A percentile compares a stretch with the other conserved stretches of the same genome.
These are phyloP conservation scores for Lentinula sp. DNA, from an alignment of 768 basidiomycete genomes.

Conservation along the genomic window DNA sequence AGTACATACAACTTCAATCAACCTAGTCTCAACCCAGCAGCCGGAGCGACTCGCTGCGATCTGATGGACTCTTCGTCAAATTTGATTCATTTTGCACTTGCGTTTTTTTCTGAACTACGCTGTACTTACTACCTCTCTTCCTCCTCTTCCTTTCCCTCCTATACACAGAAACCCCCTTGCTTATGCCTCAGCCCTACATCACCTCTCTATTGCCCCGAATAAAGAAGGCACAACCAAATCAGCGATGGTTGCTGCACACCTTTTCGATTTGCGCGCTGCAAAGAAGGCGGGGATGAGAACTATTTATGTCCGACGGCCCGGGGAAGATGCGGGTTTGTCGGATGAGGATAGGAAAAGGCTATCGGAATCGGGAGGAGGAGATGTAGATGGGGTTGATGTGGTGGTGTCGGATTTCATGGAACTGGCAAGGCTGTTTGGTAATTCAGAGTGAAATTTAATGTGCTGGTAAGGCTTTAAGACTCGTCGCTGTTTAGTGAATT, in stretches of 20 bases:
- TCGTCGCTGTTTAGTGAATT: too few species aligned
- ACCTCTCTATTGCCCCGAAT: constrained; percentile 31
- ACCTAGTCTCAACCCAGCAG: too few species aligned
- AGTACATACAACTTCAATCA: neutral
- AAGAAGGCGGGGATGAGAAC: constrained; percentile 48
- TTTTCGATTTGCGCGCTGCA: constrained; percentile 50
- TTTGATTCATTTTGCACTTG: too few species aligned
- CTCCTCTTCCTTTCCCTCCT: neutral
- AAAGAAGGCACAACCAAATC: constrained; percentile 22
- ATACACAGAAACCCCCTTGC: constrained; percentile 39
- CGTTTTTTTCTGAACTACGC: neutral
- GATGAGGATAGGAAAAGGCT: neutral
- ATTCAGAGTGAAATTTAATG: too few species aligned
- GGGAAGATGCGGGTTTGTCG: constrained; percentile 30
- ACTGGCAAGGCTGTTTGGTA: constrained; percentile 24
- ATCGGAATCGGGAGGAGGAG: constrained; percentile 24
- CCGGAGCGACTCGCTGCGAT: neutral
- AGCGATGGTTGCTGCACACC: constrained; percentile 65
- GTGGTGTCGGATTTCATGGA: constrained; percentile 48
- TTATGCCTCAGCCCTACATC: constrained; percentile 42
- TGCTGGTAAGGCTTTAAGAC: too few species aligned
- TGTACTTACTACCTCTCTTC: neutral
- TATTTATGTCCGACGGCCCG: constrained; percentile 48
- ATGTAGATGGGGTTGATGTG: constrained; percentile 41
- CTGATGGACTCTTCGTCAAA: constrained; percentile 12